Evolutionary conservation across 1,139 yeast species (phyloP).

Genomic region (Pichia sp.): DNA sequence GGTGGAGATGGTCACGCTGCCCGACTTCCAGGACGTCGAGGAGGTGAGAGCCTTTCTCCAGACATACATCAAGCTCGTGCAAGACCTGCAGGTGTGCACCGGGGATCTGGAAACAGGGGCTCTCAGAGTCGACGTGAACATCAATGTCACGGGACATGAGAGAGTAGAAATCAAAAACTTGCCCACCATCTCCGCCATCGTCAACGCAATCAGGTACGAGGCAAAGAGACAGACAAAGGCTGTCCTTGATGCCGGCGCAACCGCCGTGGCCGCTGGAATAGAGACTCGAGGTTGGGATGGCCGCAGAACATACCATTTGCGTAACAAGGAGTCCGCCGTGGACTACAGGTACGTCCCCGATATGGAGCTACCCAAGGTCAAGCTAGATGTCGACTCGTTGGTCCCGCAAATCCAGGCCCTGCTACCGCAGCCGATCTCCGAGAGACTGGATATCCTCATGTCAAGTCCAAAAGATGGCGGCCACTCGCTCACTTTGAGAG

Average conservation of each 20-base stretch:
- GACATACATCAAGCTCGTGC: conserved; percentile 69
- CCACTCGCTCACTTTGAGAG: conserved; percentile 59
- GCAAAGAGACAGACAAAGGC: conserved; percentile 54
- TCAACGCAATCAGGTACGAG: conserved; percentile 73
- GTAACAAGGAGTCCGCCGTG: conserved; percentile 75
- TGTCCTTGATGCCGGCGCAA: background rate
- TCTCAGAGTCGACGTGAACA: conserved; percentile 89
- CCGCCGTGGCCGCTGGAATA: conserved; percentile 18
- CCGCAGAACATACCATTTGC: conserved; percentile 51
- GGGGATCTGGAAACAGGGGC: conserved; percentile 95
- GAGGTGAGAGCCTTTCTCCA: conserved; percentile 77
- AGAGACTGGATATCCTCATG: conserved; percentile 46
- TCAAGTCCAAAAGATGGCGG: conserved; percentile 34
- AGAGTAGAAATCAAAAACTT: conserved; percentile 87
- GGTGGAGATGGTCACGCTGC: conserved; percentile 86
- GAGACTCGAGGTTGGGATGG: conserved; percentile 97
- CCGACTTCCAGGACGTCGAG: conserved; percentile 67
- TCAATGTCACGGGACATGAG: conserved; percentile 66
- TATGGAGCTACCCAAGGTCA: conserved; percentile 70
- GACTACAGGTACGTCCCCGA: conserved; percentile 96
- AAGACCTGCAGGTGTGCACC: conserved; percentile 67
- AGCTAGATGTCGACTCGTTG: conserved; percentile 41
- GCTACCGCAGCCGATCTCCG: conserved; percentile 66
- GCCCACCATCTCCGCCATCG: conserved; percentile 78
- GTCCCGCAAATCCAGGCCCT: conserved; percentile 35